These are phyloP conservation scores for Alnus rubra DNA, from an alignment of 306 rosid species.

Conservation along the genomic window DNA sequence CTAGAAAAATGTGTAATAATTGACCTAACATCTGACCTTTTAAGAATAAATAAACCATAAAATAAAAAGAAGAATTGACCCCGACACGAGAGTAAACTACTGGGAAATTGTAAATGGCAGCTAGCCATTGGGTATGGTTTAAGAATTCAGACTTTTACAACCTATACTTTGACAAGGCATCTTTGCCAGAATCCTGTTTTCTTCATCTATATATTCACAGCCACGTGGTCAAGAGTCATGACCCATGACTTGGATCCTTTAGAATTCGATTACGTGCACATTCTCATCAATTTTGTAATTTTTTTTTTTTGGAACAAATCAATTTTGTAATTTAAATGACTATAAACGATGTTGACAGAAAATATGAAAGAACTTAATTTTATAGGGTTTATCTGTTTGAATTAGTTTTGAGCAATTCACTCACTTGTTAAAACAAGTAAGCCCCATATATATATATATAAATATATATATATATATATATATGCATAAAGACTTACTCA, in stretches of 20 bases:
- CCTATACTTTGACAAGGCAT: neutral
- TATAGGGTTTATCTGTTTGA: too few species aligned
- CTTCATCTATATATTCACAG: neutral
- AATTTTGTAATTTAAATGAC: too few species aligned
- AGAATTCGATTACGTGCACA: neutral
- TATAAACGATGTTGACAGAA: too few species aligned
- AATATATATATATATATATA: too few species aligned
- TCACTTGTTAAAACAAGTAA: too few species aligned
- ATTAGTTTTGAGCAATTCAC: too few species aligned
- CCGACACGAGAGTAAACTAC: too few species aligned
- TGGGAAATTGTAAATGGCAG: neutral
- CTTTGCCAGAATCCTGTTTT: slow-evolving; percentile 2
- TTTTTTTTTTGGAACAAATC: too few species aligned
- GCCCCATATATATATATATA: too few species aligned
- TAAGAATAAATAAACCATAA: neutral
- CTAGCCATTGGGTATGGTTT: neutral
- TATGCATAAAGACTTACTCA: too few species aligned
- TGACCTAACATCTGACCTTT: slow-evolving; percentile 2
- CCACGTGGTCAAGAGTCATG: neutral
- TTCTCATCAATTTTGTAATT: too few species aligned
- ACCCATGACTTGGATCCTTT: neutral
- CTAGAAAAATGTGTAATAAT: neutral
- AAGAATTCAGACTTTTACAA: neutral
- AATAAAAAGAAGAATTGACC: neutral
- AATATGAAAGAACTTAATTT: too few species aligned